phyloP scores from a whole-genome alignment of 2,329 filamentous ascomycete species.

The Fusarium clavum region DNA sequence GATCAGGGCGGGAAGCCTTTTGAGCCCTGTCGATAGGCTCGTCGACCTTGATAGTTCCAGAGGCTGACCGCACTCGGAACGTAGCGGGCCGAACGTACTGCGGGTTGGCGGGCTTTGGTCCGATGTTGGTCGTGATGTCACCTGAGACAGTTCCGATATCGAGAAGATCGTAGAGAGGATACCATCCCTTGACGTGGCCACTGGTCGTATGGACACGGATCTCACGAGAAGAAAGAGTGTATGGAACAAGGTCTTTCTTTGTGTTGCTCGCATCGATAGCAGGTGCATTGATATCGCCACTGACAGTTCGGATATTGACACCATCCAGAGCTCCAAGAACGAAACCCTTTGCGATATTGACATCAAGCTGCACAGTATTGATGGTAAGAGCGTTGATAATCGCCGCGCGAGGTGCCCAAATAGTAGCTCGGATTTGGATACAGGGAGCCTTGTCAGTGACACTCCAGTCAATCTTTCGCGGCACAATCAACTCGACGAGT shows the following conservation, averaged over 20 bases:
- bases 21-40: conserved; percentile 53
- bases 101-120: conserved; percentile 54
- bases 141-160: conserved; percentile 60
- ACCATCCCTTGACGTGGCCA: conserved; percentile 60
- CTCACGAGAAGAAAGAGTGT: conserved; percentile 57
- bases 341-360: conserved; percentile 56
- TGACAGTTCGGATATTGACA: conserved; percentile 51
- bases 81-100: conserved; percentile 53
- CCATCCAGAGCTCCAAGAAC: conserved; percentile 49
- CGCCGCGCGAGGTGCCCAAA: conserved; percentile 58
- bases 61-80: conserved; percentile 57
- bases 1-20: conserved; percentile 32
- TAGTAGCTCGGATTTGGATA: conserved; percentile 60
- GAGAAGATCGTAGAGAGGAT: conserved; percentile 63
- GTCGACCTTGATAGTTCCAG: conserved; percentile 56
- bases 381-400: conserved; percentile 55
- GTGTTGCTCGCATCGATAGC: conserved; percentile 45
- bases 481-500: conserved; percentile 55
- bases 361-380: conserved; percentile 53
- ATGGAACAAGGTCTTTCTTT: conserved; percentile 48
- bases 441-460: conserved; percentile 53
- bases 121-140: conserved; percentile 54
- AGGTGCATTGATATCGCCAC: conserved; percentile 55
- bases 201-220: conserved; percentile 58
- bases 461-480: conserved; percentile 49